Percentiles rank a stretch among this genome's conserved stretches.
phyloP scores from a whole-genome alignment of 306 rosid species.

The Prunus mongolica region DNA sequence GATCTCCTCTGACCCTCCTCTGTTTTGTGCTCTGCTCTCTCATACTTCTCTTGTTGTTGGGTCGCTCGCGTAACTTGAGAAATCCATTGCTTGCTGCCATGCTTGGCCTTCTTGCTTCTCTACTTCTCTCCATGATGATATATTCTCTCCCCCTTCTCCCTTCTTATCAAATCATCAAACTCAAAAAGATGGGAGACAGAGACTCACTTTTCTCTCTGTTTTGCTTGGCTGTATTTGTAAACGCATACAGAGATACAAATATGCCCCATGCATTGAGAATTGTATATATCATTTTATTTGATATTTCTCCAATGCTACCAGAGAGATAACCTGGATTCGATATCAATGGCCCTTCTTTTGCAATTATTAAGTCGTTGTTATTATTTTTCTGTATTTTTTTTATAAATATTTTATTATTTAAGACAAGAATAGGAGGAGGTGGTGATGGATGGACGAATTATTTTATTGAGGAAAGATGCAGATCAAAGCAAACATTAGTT shows the following conservation, averaged over 20 bases:
- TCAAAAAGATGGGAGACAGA: neutral
- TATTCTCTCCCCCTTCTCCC: neutral
- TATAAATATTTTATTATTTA: neutral
- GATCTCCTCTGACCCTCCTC: constrained; percentile 27
- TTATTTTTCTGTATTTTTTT: neutral
- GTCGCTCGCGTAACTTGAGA: neutral
- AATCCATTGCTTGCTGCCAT: constrained; percentile 31
- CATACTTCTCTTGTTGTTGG: constrained; percentile 19
- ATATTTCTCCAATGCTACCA: neutral
- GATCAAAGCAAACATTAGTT: neutral
- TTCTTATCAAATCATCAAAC: neutral
- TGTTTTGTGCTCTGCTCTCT: neutral
- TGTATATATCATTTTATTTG: constrained; percentile 8
- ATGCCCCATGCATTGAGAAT: constrained; percentile 8
- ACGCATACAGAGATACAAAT: neutral
- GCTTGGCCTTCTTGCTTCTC: constrained; percentile 52
- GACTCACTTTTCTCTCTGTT: neutral
- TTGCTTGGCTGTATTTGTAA: neutral
- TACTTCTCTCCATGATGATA: constrained; percentile 44
- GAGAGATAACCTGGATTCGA: neutral
- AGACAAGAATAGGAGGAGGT: neutral
- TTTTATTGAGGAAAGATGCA: neutral
- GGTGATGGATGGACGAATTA: constrained; percentile 3
- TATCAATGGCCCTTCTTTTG: neutral
- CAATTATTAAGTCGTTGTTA: neutral